phyloP scores from a whole-genome alignment of 768 basidiomycete genomes.

The Tephrocybe sp. region DNA sequence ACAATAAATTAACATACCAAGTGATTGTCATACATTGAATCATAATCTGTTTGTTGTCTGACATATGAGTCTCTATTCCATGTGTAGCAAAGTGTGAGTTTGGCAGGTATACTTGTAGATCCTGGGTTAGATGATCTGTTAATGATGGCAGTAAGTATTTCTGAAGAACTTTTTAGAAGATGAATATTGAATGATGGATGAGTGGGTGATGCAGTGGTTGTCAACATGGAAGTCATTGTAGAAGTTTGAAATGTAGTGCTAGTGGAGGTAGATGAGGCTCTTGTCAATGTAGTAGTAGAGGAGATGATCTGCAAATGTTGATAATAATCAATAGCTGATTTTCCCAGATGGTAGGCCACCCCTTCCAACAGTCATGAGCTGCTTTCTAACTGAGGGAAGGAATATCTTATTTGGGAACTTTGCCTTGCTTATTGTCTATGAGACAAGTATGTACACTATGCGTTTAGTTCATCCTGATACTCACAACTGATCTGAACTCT shows the following conservation, averaged over 20 bases:
- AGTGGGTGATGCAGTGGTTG: not conserved
- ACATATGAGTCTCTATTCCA: constrained; percentile 7
- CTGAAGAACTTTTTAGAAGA: too few relatives aligned
- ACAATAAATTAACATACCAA: not conserved
- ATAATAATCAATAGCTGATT: too few relatives aligned
- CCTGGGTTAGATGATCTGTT: constrained; percentile 1
- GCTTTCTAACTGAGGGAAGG: too few relatives aligned
- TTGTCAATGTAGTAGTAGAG: not conserved
- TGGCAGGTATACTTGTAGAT: not conserved
- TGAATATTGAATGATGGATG: not conserved
- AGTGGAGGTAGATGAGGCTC: not conserved
- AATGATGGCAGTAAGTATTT: not conserved
- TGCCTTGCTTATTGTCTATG: too few relatives aligned
- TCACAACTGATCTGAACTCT: too few relatives aligned
- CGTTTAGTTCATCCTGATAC: too few relatives aligned
- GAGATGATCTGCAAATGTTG: too few relatives aligned
- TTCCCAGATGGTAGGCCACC: too few relatives aligned
- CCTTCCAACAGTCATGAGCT: too few relatives aligned
- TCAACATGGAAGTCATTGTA: not conserved
- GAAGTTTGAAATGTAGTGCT: not conserved
- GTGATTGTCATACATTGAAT: constrained; percentile 4
- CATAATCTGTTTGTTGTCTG: constrained; percentile 7
- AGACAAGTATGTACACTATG: too few relatives aligned
- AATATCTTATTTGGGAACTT: too few relatives aligned
- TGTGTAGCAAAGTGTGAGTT: constrained; percentile 1